Conservation (phyloP, 2,329 filamentous ascomycete genomes). For the Tolypocladium album region DNA sequence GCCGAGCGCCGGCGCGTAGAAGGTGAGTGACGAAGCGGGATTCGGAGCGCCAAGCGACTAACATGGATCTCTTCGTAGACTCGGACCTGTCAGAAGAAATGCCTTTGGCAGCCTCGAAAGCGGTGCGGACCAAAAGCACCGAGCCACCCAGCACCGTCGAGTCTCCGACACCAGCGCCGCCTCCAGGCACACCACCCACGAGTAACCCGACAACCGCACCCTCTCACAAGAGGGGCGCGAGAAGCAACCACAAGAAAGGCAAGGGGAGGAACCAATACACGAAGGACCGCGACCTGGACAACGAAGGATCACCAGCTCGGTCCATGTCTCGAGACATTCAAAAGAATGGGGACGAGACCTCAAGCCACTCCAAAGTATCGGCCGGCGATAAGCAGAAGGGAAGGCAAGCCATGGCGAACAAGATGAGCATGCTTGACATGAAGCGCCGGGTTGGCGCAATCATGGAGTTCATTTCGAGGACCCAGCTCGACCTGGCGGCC, state of each 20-base stretch:
- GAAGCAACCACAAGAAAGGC: constrained; percentile 53
- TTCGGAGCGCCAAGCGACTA: neutral
- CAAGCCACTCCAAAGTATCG: constrained; percentile 21
- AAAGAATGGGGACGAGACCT: constrained; percentile 23
- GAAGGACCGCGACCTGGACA: constrained; percentile 54
- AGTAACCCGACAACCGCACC: constrained; percentile 33
- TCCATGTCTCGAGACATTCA: constrained; percentile 41
- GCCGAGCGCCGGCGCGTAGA: constrained; percentile 73
- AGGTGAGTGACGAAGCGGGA: constrained; percentile 38
- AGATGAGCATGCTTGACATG: constrained; percentile 80
- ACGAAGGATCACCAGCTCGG: constrained; percentile 45
- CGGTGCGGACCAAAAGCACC: constrained; percentile 16
- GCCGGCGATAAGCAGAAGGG: constrained; percentile 44
- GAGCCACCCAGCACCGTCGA: constrained; percentile 19
- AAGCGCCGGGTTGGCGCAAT: constrained; percentile 75
- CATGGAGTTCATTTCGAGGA: constrained; percentile 80
- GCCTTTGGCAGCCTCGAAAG: constrained; percentile 32
- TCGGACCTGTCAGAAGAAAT: constrained; percentile 63
- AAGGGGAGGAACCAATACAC: constrained; percentile 77
- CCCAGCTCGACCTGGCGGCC: constrained; percentile 75
- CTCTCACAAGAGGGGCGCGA: constrained; percentile 47
- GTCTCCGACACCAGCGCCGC: constrained; percentile 13
- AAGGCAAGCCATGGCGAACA: constrained; percentile 45
- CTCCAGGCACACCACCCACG: constrained; percentile 30
- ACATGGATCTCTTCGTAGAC: constrained; percentile 33